phyloP scores from a whole-genome alignment of 31 red algal species.

The Odonthalia washingtoniensis region DNA sequence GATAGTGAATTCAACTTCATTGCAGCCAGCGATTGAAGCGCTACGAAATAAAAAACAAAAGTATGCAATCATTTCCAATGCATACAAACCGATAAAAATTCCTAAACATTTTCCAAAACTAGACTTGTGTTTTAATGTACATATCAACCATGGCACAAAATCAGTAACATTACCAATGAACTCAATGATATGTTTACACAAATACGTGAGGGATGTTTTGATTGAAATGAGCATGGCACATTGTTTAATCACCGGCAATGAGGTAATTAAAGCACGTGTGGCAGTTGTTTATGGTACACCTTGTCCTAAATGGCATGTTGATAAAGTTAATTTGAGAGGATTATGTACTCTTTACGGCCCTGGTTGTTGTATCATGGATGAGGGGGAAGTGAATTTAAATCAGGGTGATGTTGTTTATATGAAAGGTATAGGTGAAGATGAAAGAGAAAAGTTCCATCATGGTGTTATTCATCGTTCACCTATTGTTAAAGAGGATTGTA shows the following conservation, averaged over 20 bases:
- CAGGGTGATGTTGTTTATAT: slow-evolving; percentile 62
- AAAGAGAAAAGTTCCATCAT: slow-evolving; percentile 23
- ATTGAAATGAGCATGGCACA: background rate
- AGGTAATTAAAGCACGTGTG: slow-evolving; percentile 43
- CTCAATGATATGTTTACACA: no score
- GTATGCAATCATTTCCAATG: no score
- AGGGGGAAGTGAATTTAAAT: slow-evolving; percentile 9
- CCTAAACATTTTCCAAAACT: no score
- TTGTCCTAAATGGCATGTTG: slow-evolving; percentile 78
- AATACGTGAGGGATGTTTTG: slow-evolving; percentile 2
- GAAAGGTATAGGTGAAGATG: slow-evolving; percentile 33
- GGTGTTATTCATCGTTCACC: slow-evolving; percentile 64
- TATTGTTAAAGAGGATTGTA: background rate
- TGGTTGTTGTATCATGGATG: slow-evolving; percentile 19
- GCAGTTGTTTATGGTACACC: slow-evolving; percentile 62
- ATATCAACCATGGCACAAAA: no score
- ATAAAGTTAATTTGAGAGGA: slow-evolving; percentile 61
- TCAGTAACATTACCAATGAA: no score
- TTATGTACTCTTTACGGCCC: slow-evolving; percentile 56
- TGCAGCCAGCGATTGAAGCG: no score
- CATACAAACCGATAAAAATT: no score
- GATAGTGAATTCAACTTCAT: no score
- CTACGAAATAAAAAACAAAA: no score
- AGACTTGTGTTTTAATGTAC: no score
- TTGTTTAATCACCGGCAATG: background rate